Percentiles rank a stretch among this genome's conserved stretches.
These are phyloP conservation scores for Solanum chilense DNA, from an alignment of 257 asterid species.

Conservation along the genomic window DNA sequence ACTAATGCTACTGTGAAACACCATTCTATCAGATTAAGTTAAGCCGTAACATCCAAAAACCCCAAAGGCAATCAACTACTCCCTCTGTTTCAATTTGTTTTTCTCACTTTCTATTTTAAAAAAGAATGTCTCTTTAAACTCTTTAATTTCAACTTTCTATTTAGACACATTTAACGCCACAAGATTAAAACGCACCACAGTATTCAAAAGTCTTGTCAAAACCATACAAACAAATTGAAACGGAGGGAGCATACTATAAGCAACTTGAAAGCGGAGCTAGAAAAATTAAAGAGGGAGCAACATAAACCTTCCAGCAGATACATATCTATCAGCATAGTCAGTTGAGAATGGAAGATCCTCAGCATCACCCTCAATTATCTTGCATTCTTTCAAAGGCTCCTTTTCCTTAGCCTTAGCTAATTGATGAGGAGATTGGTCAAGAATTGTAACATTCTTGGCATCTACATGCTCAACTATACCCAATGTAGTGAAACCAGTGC, in stretches of 20 bases:
- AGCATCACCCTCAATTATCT: constrained; percentile 85
- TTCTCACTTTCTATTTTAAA: not conserved
- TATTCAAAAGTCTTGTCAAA: not conserved
- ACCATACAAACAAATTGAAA: not conserved
- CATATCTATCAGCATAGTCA: constrained; percentile 68
- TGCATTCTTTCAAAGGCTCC: constrained; percentile 84
- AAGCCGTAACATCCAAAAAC: not conserved
- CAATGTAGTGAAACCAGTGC: constrained; percentile 88
- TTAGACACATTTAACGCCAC: not conserved
- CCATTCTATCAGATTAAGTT: not conserved
- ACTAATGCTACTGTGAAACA: not conserved
- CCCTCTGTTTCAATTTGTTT: not conserved
- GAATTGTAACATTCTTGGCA: constrained; percentile 94
- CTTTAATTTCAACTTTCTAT: not conserved
- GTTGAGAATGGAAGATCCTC: constrained; percentile 88
- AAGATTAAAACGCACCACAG: not conserved
- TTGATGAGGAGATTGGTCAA: constrained; percentile 98
- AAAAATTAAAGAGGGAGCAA: not conserved
- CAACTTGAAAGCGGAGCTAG: not conserved
- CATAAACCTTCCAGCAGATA: constrained; percentile 88
- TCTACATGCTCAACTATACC: constrained; percentile 83
- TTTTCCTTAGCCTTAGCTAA: constrained; percentile 87
- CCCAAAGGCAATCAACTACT: not conserved
- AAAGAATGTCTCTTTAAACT: not conserved
- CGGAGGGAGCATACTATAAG: not conserved